A percentile compares a stretch with the other conserved stretches of the same genome.
Conservation (phyloP, 140 eudicot species). For the Bidens hawaiensis region DNA sequence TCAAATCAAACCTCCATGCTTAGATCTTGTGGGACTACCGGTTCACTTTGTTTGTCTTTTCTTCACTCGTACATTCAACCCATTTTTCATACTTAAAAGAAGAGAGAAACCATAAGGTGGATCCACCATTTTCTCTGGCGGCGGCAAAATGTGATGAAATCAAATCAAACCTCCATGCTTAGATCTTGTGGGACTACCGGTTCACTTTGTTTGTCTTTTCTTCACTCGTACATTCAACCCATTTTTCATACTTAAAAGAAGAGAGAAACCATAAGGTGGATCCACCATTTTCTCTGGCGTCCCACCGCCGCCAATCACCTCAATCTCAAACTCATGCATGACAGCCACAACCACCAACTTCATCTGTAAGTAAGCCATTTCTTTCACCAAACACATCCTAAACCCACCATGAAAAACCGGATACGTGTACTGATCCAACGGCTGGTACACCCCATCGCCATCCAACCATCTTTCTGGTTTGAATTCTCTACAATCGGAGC, state of each 20-base stretch:
- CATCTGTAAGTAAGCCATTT: conserved; percentile 66
- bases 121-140: no score
- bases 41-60: no score
- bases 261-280: conserved; percentile 49
- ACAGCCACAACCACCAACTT: conserved; percentile 46
- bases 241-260: conserved; percentile 45
- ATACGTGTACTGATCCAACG: conserved; percentile 43
- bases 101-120: no score
- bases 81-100: no score
- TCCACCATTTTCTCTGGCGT: conserved; percentile 24
- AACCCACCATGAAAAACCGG: conserved; percentile 69
- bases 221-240: conserved; percentile 39
- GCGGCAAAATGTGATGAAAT: no score
- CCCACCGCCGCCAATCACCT: conserved; percentile 53
- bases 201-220: no score
- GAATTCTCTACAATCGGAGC: conserved; percentile 44
- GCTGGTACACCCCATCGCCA: conserved; percentile 29
- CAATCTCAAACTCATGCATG: conserved; percentile 45
- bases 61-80: no score
- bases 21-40: no score
- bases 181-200: no score
- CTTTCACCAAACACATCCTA: conserved; percentile 58
- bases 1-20: no score
- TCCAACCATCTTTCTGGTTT: conserved; percentile 64
- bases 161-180: no score